Conservation (phyloP, 169 alveolate species). For the Cyclospora cayetanensis region DNA sequence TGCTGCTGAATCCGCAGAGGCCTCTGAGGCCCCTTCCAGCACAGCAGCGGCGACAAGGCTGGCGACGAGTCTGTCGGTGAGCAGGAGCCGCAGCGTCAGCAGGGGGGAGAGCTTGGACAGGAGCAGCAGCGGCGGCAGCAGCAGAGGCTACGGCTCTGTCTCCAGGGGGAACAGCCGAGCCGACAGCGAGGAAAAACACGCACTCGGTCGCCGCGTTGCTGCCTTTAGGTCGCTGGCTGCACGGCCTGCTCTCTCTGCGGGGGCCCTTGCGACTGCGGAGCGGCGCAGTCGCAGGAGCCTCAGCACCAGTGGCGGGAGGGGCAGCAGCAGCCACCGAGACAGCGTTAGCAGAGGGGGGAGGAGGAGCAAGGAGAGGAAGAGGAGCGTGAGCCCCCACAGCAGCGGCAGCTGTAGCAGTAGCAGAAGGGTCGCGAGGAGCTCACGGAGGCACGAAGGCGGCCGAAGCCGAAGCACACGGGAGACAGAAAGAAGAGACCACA, state of each 20-base stretch:
- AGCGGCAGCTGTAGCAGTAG: neutral
- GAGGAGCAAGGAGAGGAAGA: neutral
- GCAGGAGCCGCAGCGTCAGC: neutral
- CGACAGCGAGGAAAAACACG: neutral
- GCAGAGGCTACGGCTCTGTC: neutral
- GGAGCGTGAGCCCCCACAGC: neutral
- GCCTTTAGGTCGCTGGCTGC: neutral
- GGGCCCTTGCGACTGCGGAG: neutral
- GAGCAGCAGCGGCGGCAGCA: neutral
- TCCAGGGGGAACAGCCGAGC: neutral
- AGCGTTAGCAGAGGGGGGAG: neutral
- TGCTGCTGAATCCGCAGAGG: too few species aligned
- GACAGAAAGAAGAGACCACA: neutral
- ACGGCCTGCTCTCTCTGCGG: neutral
- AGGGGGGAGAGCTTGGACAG: neutral
- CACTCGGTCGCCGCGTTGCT: neutral
- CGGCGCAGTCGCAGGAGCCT: neutral
- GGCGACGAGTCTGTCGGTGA: neutral
- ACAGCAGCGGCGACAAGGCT: neutral
- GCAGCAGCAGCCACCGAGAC: neutral
- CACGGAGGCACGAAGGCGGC: neutral
- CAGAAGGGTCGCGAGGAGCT: neutral
- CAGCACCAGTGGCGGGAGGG: neutral
- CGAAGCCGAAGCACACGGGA: neutral
- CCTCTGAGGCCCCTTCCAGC: too few species aligned